Evolutionary conservation across 495 filamentous ascomycete species (phyloP).

Genomic region (Penicillium steckii): DNA sequence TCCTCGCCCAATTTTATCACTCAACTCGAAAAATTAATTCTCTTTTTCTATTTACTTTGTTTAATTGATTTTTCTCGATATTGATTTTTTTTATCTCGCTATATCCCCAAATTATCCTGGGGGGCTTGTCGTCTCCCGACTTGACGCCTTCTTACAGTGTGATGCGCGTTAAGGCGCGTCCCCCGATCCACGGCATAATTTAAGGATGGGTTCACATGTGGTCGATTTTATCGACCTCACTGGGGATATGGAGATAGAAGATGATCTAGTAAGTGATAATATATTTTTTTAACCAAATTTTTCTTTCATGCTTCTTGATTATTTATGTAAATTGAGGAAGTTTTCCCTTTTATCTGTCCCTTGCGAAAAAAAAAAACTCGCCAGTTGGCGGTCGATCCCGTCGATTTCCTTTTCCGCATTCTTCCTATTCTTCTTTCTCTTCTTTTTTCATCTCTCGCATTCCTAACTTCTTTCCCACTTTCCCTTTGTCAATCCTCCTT

Average conservation of each 20-base stretch:
- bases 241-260: not conserved
- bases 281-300: not conserved
- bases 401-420: not conserved
- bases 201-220: not conserved
- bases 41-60: too few species aligned
- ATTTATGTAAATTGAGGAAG: too few species aligned
- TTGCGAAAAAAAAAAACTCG: too few species aligned
- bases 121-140: too few species aligned
- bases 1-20: too few species aligned
- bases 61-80: too few species aligned
- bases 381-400: not conserved
- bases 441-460: too few species aligned
- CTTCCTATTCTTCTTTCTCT: too few species aligned
- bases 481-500: not conserved
- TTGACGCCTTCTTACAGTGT: not conserved
- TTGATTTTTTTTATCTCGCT: not conserved
- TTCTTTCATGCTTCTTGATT: not conserved
- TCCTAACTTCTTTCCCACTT: not conserved
- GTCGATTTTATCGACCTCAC: not conserved
- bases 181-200: not conserved
- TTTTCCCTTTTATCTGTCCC: too few species aligned
- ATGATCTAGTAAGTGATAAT: not conserved
- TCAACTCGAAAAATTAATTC: too few species aligned
- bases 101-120: too few species aligned
- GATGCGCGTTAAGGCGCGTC: not conserved